Base-by-base conservation (phyloP, 208 protist species). In the Hexamita inflata region DNA sequence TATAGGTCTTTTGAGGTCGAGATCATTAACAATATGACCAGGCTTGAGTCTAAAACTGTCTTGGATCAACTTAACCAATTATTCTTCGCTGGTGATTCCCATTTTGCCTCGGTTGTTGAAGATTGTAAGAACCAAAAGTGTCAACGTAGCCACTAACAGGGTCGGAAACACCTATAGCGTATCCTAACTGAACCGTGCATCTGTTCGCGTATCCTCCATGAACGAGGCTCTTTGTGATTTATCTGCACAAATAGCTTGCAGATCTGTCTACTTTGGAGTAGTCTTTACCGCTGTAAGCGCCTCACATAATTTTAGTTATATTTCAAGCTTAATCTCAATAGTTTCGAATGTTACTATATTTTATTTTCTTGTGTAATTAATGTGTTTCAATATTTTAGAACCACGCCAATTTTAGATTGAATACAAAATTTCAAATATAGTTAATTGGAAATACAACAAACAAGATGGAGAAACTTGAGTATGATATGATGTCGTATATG, bases 211-310 rank as follows among this genome's bases (percentile, higher is more conserved):
- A 85, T 35, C 91, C 92, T 58, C 89, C 89, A 40, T 87, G 85
- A 49, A 98, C 94, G 57, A 99, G 73, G 30, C 93, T 97, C 89
- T 98, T 98, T 75, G 95, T 95, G 80, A 99, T 94, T 94, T 94
- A 98, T 67, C 96, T 85, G 35, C 92, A 92, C 62, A 91, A 91
- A 86, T 99, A 99, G 40, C 92, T 91, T 58, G 92, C 96, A 58
- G 94, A 98, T 77, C 96, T 90, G 84, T 99, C 96, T 49, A 99
- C 96, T 88, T 98, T 99, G 70, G 93, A 92, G 42, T 91, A 93
- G 85, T 99, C 96, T 87, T 99, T 98, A 76, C 96, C 96, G 42
- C 94, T 98, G 90, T 98, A 99, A 77, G 95, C 95, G 79, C 96
- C 95, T 82, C 79, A n/a, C n/a, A n/a, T n/a, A n/a, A n/a, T n/a